Conservation (phyloP, 176 grass and related monocot genomes). For the Rhipidocladum racemiflorum region DNA sequence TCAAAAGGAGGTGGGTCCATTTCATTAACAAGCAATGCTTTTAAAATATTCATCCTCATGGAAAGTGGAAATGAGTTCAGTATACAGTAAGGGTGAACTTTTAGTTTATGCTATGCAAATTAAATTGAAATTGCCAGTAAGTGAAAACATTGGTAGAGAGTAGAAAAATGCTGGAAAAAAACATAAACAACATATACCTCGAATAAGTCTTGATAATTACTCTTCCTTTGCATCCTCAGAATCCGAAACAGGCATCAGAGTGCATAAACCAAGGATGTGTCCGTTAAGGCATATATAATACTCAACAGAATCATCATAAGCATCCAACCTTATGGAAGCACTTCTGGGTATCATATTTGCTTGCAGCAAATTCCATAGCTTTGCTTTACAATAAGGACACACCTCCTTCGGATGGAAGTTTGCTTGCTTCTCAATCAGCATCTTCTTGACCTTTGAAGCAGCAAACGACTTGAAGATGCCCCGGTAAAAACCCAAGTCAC, state of each 20-base stretch:
- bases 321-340: conserved; percentile 45
- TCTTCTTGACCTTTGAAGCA: conserved; percentile 55
- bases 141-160: background rate
- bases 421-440: conserved; percentile 73
- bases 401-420: conserved; percentile 62
- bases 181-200: conserved; percentile 39
- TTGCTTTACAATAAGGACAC: conserved; percentile 83
- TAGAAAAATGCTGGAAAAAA: background rate
- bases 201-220: conserved; percentile 31
- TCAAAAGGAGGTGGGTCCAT: background rate
- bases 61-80: background rate
- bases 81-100: background rate
- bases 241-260: conserved; percentile 62
- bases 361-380: conserved; percentile 74
- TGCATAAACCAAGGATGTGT: conserved; percentile 67
- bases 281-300: conserved; percentile 84
- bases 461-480: conserved; percentile 81
- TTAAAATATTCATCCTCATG: background rate
- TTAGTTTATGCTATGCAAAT: conserved; percentile 19
- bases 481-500: conserved; percentile 76
- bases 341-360: conserved; percentile 66
- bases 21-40: background rate
- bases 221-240: conserved; percentile 59
- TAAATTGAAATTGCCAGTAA: conserved; percentile 6
- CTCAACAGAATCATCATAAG: conserved; percentile 65